These are phyloP conservation scores for Dactylonectria macrodidyma DNA, from an alignment of 2,329 filamentous ascomycete species.

Conservation along the genomic window DNA sequence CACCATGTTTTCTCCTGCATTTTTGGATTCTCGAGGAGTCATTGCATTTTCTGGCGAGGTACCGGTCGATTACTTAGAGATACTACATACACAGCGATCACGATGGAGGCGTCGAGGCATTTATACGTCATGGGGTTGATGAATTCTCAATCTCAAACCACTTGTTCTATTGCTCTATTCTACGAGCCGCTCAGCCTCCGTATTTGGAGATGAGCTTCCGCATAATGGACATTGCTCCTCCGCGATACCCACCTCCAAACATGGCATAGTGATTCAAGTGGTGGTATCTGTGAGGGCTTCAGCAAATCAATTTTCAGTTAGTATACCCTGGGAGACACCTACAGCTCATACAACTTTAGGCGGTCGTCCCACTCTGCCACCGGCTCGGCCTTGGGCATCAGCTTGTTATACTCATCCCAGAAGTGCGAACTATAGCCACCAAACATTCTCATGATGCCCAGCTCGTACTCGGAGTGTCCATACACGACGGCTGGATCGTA, in stretches of 20 bases:
- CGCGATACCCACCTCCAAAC: conserved; percentile 85
- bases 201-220: conserved; percentile 81
- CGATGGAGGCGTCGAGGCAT: conserved; percentile 45
- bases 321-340: conserved; percentile 54
- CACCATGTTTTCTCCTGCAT: conserved; percentile 1
- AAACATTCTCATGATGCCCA: conserved; percentile 98
- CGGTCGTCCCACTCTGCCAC: conserved; percentile 88
- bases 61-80: conserved; percentile 37
- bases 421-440: conserved; percentile 84
- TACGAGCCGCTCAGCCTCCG: conserved; percentile 52
- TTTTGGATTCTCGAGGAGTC: conserved; percentile 18
- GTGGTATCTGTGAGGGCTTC: conserved; percentile 75
- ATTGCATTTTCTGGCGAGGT: conserved; percentile 38
- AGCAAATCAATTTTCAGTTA: not conserved
- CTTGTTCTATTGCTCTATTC: conserved; percentile 21
- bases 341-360: conserved; percentile 85
- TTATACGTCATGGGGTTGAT: conserved; percentile 32
- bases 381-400: conserved; percentile 86
- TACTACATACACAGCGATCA: conserved; percentile 44
- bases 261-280: conserved; percentile 90
- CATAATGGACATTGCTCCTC: conserved; percentile 86
- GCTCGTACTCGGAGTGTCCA: conserved; percentile 89
- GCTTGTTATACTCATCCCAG: conserved; percentile 81
- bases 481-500: conserved; percentile 88
- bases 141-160: conserved; percentile 18